Conservation (phyloP, 192 early-diverging fungal species). For the Bifiguratus adelaidae region DNA sequence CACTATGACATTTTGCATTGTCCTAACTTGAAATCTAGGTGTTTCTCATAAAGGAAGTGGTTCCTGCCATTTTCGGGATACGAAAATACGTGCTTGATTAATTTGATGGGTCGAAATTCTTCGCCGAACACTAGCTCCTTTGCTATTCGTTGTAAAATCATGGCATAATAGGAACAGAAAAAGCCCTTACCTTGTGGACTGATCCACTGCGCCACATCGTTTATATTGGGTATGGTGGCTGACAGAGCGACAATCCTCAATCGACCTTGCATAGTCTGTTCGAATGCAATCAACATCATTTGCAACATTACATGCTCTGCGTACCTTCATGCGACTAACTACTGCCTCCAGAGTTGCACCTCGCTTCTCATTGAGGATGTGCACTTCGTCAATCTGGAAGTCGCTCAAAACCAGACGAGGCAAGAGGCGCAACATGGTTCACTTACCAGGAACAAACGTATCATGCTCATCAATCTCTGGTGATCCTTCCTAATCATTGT, state of each 20-base stretch:
- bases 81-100: conserved; percentile 37
- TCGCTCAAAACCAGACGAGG: not conserved
- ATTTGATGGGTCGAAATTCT: conserved; percentile 54
- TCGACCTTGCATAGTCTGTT: not conserved
- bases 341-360: conserved; percentile 68
- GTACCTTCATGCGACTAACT: conserved; percentile 28
- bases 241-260: conserved; percentile 51
- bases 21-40: conserved; percentile 24
- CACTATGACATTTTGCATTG: not conserved
- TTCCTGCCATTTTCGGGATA: conserved; percentile 19
- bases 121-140: conserved; percentile 42
- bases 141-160: not conserved
- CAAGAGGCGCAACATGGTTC: not conserved
- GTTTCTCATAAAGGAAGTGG: conserved; percentile 44
- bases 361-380: conserved; percentile 49
- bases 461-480: conserved; percentile 9
- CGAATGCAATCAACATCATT: not conserved
- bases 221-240: conserved; percentile 61
- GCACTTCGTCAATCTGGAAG: conserved; percentile 74
- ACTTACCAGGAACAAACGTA: conserved; percentile 26
- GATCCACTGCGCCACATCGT: conserved; percentile 54
- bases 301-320: not conserved
- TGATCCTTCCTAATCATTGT: conserved; percentile 22
- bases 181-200: not conserved
- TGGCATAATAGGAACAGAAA: not conserved